Evolutionary conservation across 306 rosid genomes (phyloP).

Genomic region (Potentilla sterilis): DNA sequence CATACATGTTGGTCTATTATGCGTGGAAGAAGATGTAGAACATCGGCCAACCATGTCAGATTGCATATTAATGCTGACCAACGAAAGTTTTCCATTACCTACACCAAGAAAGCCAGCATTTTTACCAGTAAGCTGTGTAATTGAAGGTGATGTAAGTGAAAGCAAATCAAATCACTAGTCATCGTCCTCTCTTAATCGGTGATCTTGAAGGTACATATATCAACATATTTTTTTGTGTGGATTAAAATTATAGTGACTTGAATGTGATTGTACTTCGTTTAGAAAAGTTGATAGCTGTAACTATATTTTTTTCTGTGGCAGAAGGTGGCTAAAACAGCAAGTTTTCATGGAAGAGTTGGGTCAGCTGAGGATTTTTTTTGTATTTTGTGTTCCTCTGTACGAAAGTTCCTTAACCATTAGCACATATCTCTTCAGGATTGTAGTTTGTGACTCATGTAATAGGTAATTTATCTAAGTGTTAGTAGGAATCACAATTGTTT

Average conservation of each 20-base stretch:
- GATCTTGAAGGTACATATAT: neutral
- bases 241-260: neutral
- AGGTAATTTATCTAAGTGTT: neutral
- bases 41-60: slow-evolving; percentile 1
- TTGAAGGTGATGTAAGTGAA: neutral
- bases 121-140: neutral
- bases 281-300: neutral
- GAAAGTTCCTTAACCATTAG: neutral
- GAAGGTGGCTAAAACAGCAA: neutral
- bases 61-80: slow-evolving; percentile 1
- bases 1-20: slow-evolving; percentile 14
- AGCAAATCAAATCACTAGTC: neutral
- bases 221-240: neutral
- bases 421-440: neutral
- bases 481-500: neutral
- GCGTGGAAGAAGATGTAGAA: slow-evolving; percentile 12
- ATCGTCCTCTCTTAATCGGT: neutral
- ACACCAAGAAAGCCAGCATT: neutral
- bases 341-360: neutral
- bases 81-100: slow-evolving; percentile 1
- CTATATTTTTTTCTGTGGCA: neutral
- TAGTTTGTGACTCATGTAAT: neutral
- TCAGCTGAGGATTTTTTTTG: neutral
- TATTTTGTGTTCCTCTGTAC: neutral
- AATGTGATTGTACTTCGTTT: neutral